A percentile compares a stretch with the other conserved stretches of the same genome.
Conservation (phyloP, 2,329 filamentous ascomycete genomes). For the Hortaea sp. region DNA sequence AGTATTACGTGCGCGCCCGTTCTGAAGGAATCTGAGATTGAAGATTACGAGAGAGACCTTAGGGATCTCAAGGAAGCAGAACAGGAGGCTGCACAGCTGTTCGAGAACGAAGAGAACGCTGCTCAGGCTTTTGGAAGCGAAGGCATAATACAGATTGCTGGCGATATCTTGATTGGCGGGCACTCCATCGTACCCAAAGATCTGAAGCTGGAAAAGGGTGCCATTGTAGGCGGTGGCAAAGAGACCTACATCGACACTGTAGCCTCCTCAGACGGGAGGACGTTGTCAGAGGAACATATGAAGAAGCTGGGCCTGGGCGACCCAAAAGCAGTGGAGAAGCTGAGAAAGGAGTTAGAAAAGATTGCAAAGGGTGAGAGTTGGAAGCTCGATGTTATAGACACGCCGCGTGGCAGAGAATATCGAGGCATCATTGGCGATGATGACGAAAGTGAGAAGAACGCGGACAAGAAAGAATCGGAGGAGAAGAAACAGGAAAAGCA, state of each 20-base stretch:
- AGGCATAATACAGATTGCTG: slow-evolving; percentile 31
- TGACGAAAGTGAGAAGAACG: slow-evolving; percentile 29
- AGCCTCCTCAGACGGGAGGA: slow-evolving; percentile 48
- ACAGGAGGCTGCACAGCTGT: slow-evolving; percentile 9
- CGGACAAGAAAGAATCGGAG: background rate
- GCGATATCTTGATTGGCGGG: slow-evolving; percentile 50
- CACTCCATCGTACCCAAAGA: slow-evolving; percentile 46
- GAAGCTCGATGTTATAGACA: slow-evolving; percentile 71
- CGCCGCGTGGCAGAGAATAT: slow-evolving; percentile 55
- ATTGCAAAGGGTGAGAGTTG: slow-evolving; percentile 63
- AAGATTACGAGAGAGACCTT: slow-evolving; percentile 22
- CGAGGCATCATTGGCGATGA: slow-evolving; percentile 57
- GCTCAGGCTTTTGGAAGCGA: background rate
- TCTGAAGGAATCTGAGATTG: slow-evolving; percentile 44
- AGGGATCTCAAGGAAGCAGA: slow-evolving; percentile 11
- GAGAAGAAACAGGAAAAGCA: too few relatives aligned
- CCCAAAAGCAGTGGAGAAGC: slow-evolving; percentile 58
- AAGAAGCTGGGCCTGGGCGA: slow-evolving; percentile 55
- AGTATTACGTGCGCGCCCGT: slow-evolving; percentile 68
- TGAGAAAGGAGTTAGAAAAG: slow-evolving; percentile 58
- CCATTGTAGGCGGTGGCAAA: slow-evolving; percentile 40
- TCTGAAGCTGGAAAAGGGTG: slow-evolving; percentile 44
- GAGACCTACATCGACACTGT: slow-evolving; percentile 44
- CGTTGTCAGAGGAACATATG: slow-evolving; percentile 32
- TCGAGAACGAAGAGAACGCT: slow-evolving; percentile 18